Conservation (phyloP, 371 early-diverging fungal genomes). For the Mycotypha africana region DNA sequence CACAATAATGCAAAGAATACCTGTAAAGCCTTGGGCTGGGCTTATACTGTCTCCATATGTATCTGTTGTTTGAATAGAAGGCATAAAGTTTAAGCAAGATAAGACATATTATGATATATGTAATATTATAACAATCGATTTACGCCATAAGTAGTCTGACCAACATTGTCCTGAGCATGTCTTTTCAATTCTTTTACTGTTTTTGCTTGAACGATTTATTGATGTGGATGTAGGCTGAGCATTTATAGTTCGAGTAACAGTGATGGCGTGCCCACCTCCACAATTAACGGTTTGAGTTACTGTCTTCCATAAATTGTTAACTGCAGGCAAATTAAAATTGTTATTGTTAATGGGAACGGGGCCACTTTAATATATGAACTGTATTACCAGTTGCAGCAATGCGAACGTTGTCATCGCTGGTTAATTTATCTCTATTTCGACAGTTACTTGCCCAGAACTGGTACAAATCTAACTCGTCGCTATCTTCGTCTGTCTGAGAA, state of each 20-base stretch:
- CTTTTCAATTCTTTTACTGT: background rate
- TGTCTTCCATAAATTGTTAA: slow-evolving; percentile 27
- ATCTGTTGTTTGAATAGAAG: slow-evolving; percentile 17
- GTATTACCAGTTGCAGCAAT: background rate
- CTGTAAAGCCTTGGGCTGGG: slow-evolving; percentile 37
- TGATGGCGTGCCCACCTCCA: slow-evolving; percentile 30
- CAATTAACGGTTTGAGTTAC: slow-evolving; percentile 31
- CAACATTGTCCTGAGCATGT: slow-evolving; percentile 30
- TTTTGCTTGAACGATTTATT: background rate
- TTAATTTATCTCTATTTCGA: slow-evolving; percentile 5
- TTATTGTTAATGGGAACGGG: no score
- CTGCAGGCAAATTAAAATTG: no score
- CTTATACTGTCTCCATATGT: slow-evolving; percentile 39
- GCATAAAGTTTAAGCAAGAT: slow-evolving; percentile 2
- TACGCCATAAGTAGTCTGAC: slow-evolving; percentile 42
- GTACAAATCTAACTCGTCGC: slow-evolving; percentile 25
- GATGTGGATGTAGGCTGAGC: slow-evolving; percentile 8
- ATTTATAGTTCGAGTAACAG: slow-evolving; percentile 28
- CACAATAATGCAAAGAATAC: slow-evolving; percentile 29
- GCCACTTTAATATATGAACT: no score
- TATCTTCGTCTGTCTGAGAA: no score
- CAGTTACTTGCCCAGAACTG: slow-evolving; percentile 30
- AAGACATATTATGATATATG: background rate
- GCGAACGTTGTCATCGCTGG: slow-evolving; percentile 5
- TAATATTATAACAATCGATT: background rate